Base-by-base conservation (phyloP, 2,329 filamentous ascomycete genomes). In the Fusarium sp. region DNA sequence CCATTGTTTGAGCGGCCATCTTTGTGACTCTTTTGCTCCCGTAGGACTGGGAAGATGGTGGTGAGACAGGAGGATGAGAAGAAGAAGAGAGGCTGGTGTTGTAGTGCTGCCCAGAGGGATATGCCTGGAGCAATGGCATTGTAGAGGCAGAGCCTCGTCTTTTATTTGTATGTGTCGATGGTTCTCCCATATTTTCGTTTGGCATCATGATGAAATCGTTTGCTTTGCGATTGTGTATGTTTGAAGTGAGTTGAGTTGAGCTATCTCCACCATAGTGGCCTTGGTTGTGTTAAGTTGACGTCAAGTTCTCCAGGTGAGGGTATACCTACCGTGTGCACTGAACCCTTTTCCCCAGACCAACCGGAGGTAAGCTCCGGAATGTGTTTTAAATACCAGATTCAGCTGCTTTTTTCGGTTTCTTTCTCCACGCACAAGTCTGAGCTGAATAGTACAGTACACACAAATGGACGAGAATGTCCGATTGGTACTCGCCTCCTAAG, bases 361-460 rank as follows among this genome's bases (percentile, higher is more conserved):
- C 48, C 66, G 62, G 67, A 67, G 62, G 53, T 59, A 34, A 49
- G 53, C 66, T 69, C 66, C 66, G 66, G 28, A 16, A 42, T n/a
- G 21, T 32, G 25, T 43, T 27, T 57, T 14, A 23, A 4, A 50
- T 43, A 34, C 45, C 27, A 47, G 12, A n/a, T 46, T 43, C 25
- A 21, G 57, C 27, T 48, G 32, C 34, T 48, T 51, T 30, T 16
- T 16, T 21, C 40, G n/a, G 23, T 20, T 30, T 21, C 41, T 43
- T 65, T 12, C 25, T 34, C 28, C 30, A 32, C 50, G 21, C 21
- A 50, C 25, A 46, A 64, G 55, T 45, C 50, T 10, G n/a, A 58
- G 32, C 32, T 63, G 37, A 54, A 47, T 11, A 18, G 34, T 30
- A 30, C 28, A 30, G 11, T 14, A 30, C 28, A 30, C 28, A 30